Evolutionary conservation across 805 yeast genomes (phyloP), one percentile per base, ranked within the genome.

Genomic region (Pichia gijzeniarum): DNA sequence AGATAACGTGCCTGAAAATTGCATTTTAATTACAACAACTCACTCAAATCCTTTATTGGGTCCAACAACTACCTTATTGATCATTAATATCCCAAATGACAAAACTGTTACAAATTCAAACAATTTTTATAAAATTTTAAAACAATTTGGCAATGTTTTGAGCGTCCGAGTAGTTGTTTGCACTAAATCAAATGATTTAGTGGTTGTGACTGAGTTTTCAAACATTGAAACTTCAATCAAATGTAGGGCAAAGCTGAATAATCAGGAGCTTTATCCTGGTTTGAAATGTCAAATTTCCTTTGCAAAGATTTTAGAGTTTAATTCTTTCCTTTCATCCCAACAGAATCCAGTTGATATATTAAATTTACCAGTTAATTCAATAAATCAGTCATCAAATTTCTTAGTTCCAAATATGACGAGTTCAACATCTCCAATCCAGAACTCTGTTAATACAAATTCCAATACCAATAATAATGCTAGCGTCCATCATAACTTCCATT

Each of bases 231-330:
- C 79, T 28, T 95, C 99, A 8, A 79, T 85, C 72, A 75, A 73
- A 40, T 88, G 96, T 42, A 80, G 82, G 58, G 84, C 86, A 14
- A 77, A 73, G 41, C 74, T 90, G 58, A 87, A 85, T 57, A 95
- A 89, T 51, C 80, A 82, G 52, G 96, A 91, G 57, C 71, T 91
- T 34, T 76, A 80, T 49, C 86, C 91, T 2, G 95, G 95, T 3
- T 72, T 77, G 21, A 78, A 83, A 16, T 78, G 93, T 60, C 69
- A 78, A 34, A 86, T 88, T 33, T 86, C 90, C 0, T 93, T 88
- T 71, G 97, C 96, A 3, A 85, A 83, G 57, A 76, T 88, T 28
- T 47, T 63, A 25, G 45, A 43, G 25, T 36, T 36, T 22, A 43
- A 40, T 35, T 19, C 35, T 18, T 14, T 14, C 12, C 14, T 6